Base-by-base conservation (phyloP, 768 basidiomycete species). In the Mrakia hoshinonis region DNA sequence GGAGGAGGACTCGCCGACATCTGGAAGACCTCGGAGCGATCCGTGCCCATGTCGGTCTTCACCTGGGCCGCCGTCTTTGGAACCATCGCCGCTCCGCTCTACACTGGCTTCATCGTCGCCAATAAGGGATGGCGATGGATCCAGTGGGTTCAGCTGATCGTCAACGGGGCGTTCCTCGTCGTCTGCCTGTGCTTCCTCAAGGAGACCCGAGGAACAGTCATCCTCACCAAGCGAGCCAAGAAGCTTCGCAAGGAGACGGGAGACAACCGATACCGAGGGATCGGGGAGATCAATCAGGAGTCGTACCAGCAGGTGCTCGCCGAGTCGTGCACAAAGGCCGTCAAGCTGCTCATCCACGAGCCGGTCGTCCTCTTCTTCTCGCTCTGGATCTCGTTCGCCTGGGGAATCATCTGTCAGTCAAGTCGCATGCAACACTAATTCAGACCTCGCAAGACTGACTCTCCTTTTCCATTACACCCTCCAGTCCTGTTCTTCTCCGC, bases 181-280 rank as follows among this genome's bases (percentile, higher is more conserved):
- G 43, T 67, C 52, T 74, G 75, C 51, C 11, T 75, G 39, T n/a
- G 73, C 64, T 58, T 76, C 47, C 74, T 75, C 55, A 71, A 65
- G 29, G 76, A 76, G 58, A 74, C 76, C 10, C 74, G 76, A 29
- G 76, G 76, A 22, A 69, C 76, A 5, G 73, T 75, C 72, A 72
- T 76, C 13, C 75, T 76, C 13, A 49, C 66, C 15, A 31, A 58
- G 36, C 74, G 74, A 24, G 76, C 76, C 3, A 74, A 73, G 39
- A 71, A 71, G 67, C 61, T 75, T 34, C 72, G 75, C 39, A 74
- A 75, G 66, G 75, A 74, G 46, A 74, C 73, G 2, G 73, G 73
- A 48, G 66, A 73, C 63, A 68, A 71, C 39, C 72, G 73, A 51
- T 74, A 70, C 72, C 71, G 75, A 31, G 70, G 75, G 0, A 74